Evolutionary conservation across 208 protist genomes (phyloP).

Genomic region (Leishmania braziliensis): DNA sequence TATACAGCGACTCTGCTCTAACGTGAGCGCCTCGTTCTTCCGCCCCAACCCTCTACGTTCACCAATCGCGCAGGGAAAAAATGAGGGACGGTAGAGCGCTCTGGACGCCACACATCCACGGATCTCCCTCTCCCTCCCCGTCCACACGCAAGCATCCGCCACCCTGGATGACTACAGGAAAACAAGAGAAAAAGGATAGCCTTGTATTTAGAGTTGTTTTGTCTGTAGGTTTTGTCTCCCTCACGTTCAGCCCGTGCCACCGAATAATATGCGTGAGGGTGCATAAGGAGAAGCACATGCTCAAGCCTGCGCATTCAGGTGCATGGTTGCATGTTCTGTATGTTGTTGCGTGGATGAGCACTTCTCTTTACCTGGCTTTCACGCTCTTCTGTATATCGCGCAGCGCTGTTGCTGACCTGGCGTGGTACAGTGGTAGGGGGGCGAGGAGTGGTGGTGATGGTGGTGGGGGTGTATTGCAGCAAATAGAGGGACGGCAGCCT

Average conservation of each 20-base stretch:
- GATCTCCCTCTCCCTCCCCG: too few relatives aligned
- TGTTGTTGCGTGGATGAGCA: not conserved
- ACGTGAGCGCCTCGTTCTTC: not conserved
- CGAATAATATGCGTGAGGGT: not conserved
- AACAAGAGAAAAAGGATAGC: not conserved
- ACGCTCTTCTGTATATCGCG: not conserved
- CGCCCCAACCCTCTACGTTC: not conserved
- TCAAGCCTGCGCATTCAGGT: not conserved
- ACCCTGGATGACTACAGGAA: not conserved
- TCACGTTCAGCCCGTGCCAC: not conserved
- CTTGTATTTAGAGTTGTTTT: not conserved
- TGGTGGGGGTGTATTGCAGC: not conserved
- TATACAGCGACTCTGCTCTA: not conserved
- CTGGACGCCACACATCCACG: not conserved
- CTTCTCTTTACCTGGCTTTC: slow-evolving; percentile 1
- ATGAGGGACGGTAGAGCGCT: not conserved
- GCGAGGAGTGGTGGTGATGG: not conserved
- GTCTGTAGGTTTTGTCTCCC: not conserved
- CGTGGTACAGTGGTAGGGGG: not conserved
- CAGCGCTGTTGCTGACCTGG: not conserved
- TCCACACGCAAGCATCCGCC: too few relatives aligned
- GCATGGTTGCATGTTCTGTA: not conserved
- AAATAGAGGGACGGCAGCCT: not conserved
- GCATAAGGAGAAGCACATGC: not conserved
- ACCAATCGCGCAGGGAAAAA: not conserved